A percentile compares a stretch with the other conserved stretches of the same genome.
Conservation (phyloP, 1,139 yeast genomes). For the Pichia kudriavzevii region DNA sequence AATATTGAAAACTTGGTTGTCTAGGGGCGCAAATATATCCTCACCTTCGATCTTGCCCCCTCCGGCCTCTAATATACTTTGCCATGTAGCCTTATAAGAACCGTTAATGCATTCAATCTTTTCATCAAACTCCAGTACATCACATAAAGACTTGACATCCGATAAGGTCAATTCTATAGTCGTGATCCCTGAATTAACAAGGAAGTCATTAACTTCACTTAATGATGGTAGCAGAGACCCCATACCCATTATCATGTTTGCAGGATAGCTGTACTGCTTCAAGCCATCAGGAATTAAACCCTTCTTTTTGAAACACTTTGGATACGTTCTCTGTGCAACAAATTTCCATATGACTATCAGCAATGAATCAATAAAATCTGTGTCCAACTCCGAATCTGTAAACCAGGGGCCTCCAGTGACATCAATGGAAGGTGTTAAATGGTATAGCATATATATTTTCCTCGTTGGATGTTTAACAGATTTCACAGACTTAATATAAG, state of each 20-base stretch:
- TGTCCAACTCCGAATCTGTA: conserved; percentile 89
- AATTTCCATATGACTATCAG: conserved; percentile 83
- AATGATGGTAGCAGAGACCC: conserved; percentile 48
- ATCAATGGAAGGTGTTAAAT: conserved; percentile 87
- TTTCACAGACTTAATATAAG: conserved; percentile 83
- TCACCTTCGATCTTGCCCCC: conserved; percentile 35
- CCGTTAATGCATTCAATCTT: conserved; percentile 56
- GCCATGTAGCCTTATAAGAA: conserved; percentile 44
- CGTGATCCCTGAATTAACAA: conserved; percentile 67
- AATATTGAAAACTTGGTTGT: conserved; percentile 23
- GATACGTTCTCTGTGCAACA: conserved; percentile 68
- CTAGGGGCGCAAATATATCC: conserved; percentile 22
- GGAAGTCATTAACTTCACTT: conserved; percentile 67
- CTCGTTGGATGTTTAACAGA: conserved; percentile 94
- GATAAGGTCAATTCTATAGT: conserved; percentile 68
- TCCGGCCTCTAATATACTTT: conserved; percentile 55
- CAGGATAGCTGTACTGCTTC: conserved; percentile 24
- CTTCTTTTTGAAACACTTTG: conserved; percentile 46
- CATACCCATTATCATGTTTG: conserved; percentile 34
- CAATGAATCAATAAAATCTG: conserved; percentile 83
- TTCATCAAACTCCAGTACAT: conserved; percentile 81
- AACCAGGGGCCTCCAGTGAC: conserved; percentile 99
- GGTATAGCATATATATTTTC: conserved; percentile 90
- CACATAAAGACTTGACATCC: conserved; percentile 79
- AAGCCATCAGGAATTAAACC: conserved; percentile 19